These are phyloP conservation scores for Bigelowiella natans DNA, from an alignment of 78 protist genomes.

Conservation along the genomic window DNA sequence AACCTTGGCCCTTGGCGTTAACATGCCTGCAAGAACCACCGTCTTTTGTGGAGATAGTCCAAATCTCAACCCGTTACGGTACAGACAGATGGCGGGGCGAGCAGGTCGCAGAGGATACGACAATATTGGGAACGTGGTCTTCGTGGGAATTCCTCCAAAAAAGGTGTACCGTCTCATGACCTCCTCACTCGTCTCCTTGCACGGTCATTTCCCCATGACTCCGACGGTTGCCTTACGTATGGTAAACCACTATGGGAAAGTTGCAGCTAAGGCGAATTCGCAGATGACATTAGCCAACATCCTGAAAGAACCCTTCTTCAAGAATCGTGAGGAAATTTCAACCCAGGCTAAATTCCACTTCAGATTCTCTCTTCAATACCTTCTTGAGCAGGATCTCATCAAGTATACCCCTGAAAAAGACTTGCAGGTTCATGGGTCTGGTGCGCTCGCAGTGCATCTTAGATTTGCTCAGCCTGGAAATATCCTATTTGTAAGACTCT, in stretches of 20 bases:
- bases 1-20: constrained; percentile 70
- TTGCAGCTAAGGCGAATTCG: neutral
- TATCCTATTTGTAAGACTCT: neutral
- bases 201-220: constrained; percentile 9
- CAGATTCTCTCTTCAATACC: neutral
- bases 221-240: neutral
- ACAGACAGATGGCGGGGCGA: constrained; percentile 65
- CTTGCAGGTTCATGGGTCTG: neutral
- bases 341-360: neutral
- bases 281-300: neutral
- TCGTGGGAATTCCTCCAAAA: constrained; percentile 32
- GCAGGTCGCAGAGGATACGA: constrained; percentile 82
- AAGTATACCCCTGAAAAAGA: neutral
- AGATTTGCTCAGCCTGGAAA: neutral
- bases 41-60: constrained; percentile 60
- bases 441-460: neutral
- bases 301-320: neutral
- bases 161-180: neutral
- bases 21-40: constrained; percentile 64
- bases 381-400: neutral
- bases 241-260: neutral
- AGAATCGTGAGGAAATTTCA: neutral
- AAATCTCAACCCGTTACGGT: constrained; percentile 41
- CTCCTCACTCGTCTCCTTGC: neutral
- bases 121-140: constrained; percentile 47